phyloP scores from a whole-genome alignment of 1,284 basidiomycete species.

The Leccinum pseudoinsigne region DNA sequence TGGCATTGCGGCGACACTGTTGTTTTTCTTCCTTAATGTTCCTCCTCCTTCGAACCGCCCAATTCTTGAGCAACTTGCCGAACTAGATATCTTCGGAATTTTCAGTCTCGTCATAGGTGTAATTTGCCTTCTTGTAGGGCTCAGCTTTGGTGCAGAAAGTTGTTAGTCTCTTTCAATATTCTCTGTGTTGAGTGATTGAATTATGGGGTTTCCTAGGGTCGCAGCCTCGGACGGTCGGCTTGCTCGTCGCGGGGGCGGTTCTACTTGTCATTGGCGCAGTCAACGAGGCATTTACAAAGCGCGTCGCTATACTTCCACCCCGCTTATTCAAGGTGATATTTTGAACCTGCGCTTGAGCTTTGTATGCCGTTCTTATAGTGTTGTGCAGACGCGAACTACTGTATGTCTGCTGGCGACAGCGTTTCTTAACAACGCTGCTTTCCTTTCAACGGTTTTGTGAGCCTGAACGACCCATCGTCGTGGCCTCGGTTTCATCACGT shows the following conservation, averaged over 20 bases:
- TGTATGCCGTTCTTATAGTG: background rate
- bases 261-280: slow-evolving; percentile 57
- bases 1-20: slow-evolving; percentile 63
- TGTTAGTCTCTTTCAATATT: slow-evolving; percentile 44
- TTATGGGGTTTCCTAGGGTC: slow-evolving; percentile 27
- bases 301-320: slow-evolving; percentile 80
- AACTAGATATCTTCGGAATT: slow-evolving; percentile 81
- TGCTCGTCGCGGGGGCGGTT: slow-evolving; percentile 64
- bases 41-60: slow-evolving; percentile 66
- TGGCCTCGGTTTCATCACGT: background rate
- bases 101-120: slow-evolving; percentile 70
- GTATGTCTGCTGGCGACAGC: slow-evolving; percentile 58
- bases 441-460: slow-evolving; percentile 46
- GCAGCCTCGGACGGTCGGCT: slow-evolving; percentile 60
- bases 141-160: slow-evolving; percentile 69
- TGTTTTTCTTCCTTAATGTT: slow-evolving; percentile 83
- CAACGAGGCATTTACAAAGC: slow-evolving; percentile 71
- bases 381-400: slow-evolving; percentile 65
- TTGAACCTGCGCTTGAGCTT: background rate
- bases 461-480: slow-evolving; percentile 6
- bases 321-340: slow-evolving; percentile 66
- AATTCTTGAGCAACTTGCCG: slow-evolving; percentile 56
- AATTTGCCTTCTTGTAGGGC: slow-evolving; percentile 80
- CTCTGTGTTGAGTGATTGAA: background rate
- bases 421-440: slow-evolving; percentile 66